Evolutionary conservation across 495 filamentous ascomycete species (phyloP).

Genomic region (Penicillium crystallinum): DNA sequence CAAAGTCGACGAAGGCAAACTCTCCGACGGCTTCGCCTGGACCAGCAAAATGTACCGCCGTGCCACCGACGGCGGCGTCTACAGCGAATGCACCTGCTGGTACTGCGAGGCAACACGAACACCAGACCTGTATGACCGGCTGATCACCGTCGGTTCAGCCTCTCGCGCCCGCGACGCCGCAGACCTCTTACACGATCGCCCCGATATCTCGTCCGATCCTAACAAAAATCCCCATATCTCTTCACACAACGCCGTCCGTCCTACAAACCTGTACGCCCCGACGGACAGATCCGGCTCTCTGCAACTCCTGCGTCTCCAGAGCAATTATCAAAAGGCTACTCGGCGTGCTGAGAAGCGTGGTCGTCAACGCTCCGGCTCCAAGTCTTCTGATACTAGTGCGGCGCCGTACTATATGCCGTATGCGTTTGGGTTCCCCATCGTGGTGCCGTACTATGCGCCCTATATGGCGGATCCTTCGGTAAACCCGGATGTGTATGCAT

Average conservation of each 20-base stretch:
- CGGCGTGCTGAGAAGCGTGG: constrained; percentile 59
- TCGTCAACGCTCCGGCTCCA: constrained; percentile 19
- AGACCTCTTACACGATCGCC: constrained; percentile 48
- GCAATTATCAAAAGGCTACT: constrained; percentile 55
- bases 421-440: constrained; percentile 45
- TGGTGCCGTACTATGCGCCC: constrained; percentile 48
- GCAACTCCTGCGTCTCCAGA: constrained; percentile 30
- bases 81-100: constrained; percentile 83
- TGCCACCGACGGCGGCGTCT: constrained; percentile 51
- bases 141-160: constrained; percentile 25
- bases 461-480: constrained; percentile 48
- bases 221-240: constrained; percentile 67
- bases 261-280: constrained; percentile 9
- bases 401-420: constrained; percentile 23
- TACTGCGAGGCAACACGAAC: constrained; percentile 78
- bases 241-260: constrained; percentile 55
- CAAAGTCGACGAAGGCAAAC: constrained; percentile 63
- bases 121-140: constrained; percentile 44
- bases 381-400: constrained; percentile 12
- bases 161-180: constrained; percentile 34
- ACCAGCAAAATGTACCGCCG: constrained; percentile 68
- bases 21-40: constrained; percentile 64
- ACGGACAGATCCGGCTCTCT: constrained; percentile 5
- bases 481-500: constrained; percentile 34
- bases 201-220: constrained; percentile 50